These are phyloP conservation scores for Haplosporangium gracile DNA, from an alignment of 192 early-diverging fungal genomes.

Conservation along the genomic window DNA sequence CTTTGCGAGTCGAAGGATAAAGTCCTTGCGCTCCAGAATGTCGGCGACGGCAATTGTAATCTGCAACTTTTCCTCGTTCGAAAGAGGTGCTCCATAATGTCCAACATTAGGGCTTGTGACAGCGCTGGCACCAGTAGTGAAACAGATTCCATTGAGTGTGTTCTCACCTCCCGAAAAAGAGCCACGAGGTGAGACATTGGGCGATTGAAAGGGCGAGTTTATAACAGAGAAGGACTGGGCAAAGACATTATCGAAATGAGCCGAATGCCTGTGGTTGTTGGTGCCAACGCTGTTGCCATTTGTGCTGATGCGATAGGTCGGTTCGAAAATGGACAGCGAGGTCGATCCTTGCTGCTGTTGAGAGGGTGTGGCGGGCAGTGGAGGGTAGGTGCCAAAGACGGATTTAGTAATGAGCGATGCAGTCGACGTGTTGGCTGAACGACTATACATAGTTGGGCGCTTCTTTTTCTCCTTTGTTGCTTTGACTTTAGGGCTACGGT, in stretches of 20 bases:
- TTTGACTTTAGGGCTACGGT: neutral
- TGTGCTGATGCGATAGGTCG: neutral
- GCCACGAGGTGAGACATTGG: constrained; percentile 26
- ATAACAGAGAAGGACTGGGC: constrained; percentile 12
- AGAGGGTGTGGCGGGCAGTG: constrained; percentile 11
- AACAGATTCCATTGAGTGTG: neutral
- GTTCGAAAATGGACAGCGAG: constrained; percentile 31
- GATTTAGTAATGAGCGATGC: constrained; percentile 29
- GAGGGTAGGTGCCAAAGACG: constrained; percentile 37
- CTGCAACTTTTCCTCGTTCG: constrained; percentile 61
- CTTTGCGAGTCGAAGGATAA: constrained; percentile 71
- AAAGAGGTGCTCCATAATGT: constrained; percentile 26
- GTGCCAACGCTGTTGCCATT: neutral
- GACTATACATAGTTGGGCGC: constrained; percentile 19
- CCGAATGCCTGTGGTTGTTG: constrained; percentile 13
- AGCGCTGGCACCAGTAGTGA: neutral
- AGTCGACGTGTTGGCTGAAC: constrained; percentile 35
- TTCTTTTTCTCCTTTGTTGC: constrained; percentile 28
- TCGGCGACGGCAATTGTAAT: constrained; percentile 73
- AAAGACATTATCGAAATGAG: constrained; percentile 33
- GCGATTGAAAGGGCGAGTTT: constrained; percentile 28
- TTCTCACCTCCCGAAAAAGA: constrained; percentile 34
- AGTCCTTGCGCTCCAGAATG: constrained; percentile 78
- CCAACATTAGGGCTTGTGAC: neutral
- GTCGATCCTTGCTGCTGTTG: neutral